Conservation (phyloP, 2,329 filamentous ascomycete species). For the Epichloe sp. region DNA sequence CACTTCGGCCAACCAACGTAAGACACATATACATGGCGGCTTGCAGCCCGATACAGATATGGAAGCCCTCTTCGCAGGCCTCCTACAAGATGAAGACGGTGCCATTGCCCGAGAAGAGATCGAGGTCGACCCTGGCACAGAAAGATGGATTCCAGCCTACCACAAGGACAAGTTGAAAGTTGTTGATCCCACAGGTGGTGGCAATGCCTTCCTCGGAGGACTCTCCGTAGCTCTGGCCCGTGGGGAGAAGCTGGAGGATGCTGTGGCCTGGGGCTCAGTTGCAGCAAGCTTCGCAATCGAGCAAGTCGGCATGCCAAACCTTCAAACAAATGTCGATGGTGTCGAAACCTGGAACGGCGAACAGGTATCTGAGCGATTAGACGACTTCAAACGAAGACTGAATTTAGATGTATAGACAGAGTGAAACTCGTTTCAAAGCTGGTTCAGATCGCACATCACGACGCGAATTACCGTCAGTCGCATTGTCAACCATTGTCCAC, state of each 20-base stretch:
- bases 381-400: constrained; percentile 26
- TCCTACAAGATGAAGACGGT: constrained; percentile 41
- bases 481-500: neutral
- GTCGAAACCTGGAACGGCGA: constrained; percentile 50
- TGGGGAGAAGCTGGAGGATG: constrained; percentile 50
- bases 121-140: constrained; percentile 49
- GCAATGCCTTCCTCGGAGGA: constrained; percentile 74
- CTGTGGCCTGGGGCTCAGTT: constrained; percentile 64
- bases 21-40: constrained; percentile 34
- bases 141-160: constrained; percentile 69
- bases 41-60: constrained; percentile 49
- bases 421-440: neutral
- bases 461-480: neutral
- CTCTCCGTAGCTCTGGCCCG: constrained; percentile 45
- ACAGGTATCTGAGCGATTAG: constrained; percentile 36
- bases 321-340: constrained; percentile 32
- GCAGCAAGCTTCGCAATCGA: constrained; percentile 90
- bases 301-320: constrained; percentile 69
- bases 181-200: constrained; percentile 87
- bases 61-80: constrained; percentile 45
- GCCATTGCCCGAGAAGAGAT: constrained; percentile 43
- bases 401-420: neutral
- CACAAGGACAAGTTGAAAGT: constrained; percentile 45
- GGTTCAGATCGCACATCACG: neutral
- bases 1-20: constrained; percentile 16